A percentile compares a stretch with the other conserved stretches of the same genome.
These are phyloP conservation scores for Vickermania spadyakhi DNA, from an alignment of 208 protist genomes.

Conservation along the genomic window DNA sequence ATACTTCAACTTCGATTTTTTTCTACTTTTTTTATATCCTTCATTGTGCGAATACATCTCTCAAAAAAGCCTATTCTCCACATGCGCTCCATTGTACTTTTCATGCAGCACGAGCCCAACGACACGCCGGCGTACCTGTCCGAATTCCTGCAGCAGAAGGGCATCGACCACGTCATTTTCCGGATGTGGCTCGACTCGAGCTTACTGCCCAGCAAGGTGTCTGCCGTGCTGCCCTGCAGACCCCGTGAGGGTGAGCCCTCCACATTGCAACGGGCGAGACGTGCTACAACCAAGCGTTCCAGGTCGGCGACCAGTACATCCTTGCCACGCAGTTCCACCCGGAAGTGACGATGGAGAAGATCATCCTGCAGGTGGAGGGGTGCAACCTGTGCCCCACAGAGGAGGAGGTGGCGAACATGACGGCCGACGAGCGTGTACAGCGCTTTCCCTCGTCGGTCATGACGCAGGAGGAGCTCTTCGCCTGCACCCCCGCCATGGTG, in stretches of 20 bases:
- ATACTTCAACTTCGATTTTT: slow-evolving; percentile 4
- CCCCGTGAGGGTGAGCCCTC: slow-evolving; percentile 1
- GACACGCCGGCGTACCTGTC: slow-evolving; percentile 17
- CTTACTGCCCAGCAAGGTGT: slow-evolving; percentile 6
- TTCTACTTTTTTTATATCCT: neutral
- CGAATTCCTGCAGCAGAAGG: slow-evolving; percentile 6
- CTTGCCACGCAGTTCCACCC: slow-evolving; percentile 26
- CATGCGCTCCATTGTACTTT: slow-evolving; percentile 13
- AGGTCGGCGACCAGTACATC: slow-evolving; percentile 19
- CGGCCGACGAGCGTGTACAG: slow-evolving; percentile 2
- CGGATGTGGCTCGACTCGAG: slow-evolving; percentile 9
- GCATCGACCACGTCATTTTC: slow-evolving; percentile 17
- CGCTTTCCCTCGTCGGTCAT: slow-evolving; percentile 6
- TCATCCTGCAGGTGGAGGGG: neutral
- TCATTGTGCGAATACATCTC: neutral
- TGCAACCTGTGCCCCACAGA: slow-evolving; percentile 8
- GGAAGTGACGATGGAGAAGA: slow-evolving; percentile 17
- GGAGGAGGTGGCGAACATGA: slow-evolving; percentile 11
- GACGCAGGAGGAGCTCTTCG: slow-evolving; percentile 12
- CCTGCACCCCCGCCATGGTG: slow-evolving; percentile 8
- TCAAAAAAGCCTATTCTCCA: no score
- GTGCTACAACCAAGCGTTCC: slow-evolving; percentile 23
- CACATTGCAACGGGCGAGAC: slow-evolving; percentile 10
- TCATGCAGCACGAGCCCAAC: slow-evolving; percentile 13
- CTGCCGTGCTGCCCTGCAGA: slow-evolving; percentile 5